Conservation (phyloP, 352 stramenopile genomes). For the Pythium dissotocum region DNA sequence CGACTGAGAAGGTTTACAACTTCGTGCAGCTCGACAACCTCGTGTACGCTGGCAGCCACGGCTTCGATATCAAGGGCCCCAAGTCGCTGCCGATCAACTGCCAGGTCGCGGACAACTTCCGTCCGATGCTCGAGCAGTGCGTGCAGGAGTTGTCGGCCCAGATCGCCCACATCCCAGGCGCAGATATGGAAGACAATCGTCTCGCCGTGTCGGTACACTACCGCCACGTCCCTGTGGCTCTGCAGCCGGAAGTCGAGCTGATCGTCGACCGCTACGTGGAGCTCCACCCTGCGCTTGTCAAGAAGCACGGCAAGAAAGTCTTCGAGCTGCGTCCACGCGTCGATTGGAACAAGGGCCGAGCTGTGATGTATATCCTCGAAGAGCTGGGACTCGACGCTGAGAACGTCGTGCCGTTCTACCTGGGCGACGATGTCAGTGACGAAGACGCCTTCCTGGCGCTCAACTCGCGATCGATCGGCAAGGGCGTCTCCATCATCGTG, state of each 20-base stretch:
- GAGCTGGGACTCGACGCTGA: slow-evolving; percentile 64
- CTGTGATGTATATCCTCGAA: slow-evolving; percentile 71
- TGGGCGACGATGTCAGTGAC: slow-evolving; percentile 82
- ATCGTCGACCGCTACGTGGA: slow-evolving; percentile 87
- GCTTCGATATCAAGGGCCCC: slow-evolving; percentile 78
- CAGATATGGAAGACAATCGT: slow-evolving; percentile 78
- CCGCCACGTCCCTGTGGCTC: slow-evolving; percentile 42
- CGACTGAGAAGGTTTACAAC: slow-evolving; percentile 74
- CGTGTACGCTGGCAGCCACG: slow-evolving; percentile 80
- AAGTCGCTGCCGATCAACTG: slow-evolving; percentile 57
- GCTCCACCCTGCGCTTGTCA: slow-evolving; percentile 45
- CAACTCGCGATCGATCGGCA: slow-evolving; percentile 43
- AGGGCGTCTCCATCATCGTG: slow-evolving; percentile 65
- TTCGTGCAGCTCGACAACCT: slow-evolving; percentile 79
- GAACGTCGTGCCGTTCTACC: slow-evolving; percentile 78
- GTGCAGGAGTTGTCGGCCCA: slow-evolving; percentile 37
- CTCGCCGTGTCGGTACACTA: slow-evolving; percentile 82
- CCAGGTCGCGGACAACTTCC: slow-evolving; percentile 56
- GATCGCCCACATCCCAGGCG: slow-evolving; percentile 45
- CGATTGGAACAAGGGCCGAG: slow-evolving; percentile 82
- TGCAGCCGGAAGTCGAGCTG: slow-evolving; percentile 67
- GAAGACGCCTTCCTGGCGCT: slow-evolving; percentile 67
- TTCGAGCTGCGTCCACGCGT: slow-evolving; percentile 78
- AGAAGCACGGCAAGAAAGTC: slow-evolving; percentile 79
- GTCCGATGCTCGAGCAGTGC: slow-evolving; percentile 47